phyloP scores from a whole-genome alignment of 1,284 basidiomycete genomes.

The Trametes polyzona region DNA sequence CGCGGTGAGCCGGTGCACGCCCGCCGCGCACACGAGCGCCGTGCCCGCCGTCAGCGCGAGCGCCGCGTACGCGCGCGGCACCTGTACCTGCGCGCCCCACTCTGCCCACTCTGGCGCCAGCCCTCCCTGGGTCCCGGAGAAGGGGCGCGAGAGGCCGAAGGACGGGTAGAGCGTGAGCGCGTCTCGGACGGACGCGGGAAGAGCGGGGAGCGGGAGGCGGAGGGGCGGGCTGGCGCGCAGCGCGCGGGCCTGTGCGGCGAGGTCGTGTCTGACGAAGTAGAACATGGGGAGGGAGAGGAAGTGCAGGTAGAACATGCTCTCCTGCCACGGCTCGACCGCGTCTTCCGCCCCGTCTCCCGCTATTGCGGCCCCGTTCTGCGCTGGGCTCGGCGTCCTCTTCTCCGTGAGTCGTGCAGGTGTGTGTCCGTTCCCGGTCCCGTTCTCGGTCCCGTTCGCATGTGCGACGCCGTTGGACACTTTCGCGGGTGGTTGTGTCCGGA shows the following conservation, averaged over 20 bases:
- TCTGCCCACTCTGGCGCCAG: too few relatives aligned
- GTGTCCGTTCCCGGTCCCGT: background rate
- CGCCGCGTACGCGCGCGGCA: constrained; percentile 71
- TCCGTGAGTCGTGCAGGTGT: background rate
- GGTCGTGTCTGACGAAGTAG: constrained; percentile 54
- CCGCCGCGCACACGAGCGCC: constrained; percentile 88
- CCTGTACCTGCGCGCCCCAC: too few relatives aligned
- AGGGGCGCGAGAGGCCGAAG: constrained; percentile 16
- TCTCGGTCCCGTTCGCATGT: background rate
- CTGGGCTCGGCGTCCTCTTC: background rate
- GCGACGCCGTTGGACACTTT: background rate
- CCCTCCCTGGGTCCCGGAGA: too few relatives aligned
- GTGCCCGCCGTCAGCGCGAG: constrained; percentile 83
- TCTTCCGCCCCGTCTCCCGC: constrained; percentile 10
- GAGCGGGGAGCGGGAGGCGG: constrained; percentile 23
- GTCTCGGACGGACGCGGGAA: background rate
- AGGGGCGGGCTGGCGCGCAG: constrained; percentile 47
- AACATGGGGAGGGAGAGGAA: constrained; percentile 79
- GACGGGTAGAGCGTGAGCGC: constrained; percentile 14
- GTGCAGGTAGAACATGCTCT: constrained; percentile 90
- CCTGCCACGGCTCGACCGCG: constrained; percentile 73
- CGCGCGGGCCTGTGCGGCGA: constrained; percentile 52
- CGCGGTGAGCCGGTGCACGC: constrained; percentile 86
- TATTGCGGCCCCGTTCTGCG: too few relatives aligned
- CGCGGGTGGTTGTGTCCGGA: constrained; percentile 33